Evolutionary conservation across 352 stramenopile species (phyloP), one percentile per base, ranked within the genome.

Genomic region (Elongisporangium senticosum): DNA sequence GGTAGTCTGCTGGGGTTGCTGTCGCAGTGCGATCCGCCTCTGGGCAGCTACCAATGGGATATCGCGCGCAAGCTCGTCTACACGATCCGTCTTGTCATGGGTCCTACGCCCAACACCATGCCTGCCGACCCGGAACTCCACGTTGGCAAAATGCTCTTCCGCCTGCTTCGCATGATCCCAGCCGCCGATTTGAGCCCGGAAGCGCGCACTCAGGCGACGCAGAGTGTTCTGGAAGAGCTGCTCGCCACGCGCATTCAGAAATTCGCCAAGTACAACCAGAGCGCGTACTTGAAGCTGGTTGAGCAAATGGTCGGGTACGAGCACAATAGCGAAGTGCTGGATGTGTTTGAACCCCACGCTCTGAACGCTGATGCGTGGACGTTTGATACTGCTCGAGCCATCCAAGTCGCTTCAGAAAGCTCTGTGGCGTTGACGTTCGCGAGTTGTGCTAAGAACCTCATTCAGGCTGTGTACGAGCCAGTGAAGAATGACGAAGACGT

Each of bases 101-200:
- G 63, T 15, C 33, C 33, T 7, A 62, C 22, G 14, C 56, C 57
- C 1, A 64, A 57, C 19, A 62, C 49, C 20, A 61, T 78, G 49
- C 49, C 56, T 14, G 58, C 74, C 3, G 65, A 78, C 8, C 77
- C 79, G 8, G 79, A 87, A 61, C 64, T 68, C 22, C 62, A 77
- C 7, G 64, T 84, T 47, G 62, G 65, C 22, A 89, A 89, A 58
- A 64, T 87, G n/a, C 59, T 89, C 7, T 89, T 83, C 64, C 65
- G 61, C 14, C 40, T 87, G 49, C 65, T 87, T 19, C 79, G 79
- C 17, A 40, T 39, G 28, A 39, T 39, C 28, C 28, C 28, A 39
- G 28, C 4, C 28, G 28, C 28, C 13, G 28, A 39, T 13, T 39
- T 39, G 28, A 39, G 28, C 28, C 2, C 28, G 7, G 28, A 39